Base-by-base conservation (phyloP, 805 yeast genomes). In the Candida nanaspora region DNA sequence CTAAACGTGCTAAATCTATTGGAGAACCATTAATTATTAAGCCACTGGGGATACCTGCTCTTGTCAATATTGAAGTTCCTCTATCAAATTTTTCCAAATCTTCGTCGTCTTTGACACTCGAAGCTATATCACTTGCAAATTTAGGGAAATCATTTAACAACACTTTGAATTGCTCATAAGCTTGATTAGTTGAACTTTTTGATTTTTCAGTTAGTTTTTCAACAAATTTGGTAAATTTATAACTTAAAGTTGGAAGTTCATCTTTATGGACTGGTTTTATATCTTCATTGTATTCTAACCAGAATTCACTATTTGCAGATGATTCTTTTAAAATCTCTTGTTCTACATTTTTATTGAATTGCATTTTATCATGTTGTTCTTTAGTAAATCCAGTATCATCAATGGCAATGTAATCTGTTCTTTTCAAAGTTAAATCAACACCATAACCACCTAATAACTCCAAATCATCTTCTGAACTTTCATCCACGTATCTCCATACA, bases 11-110 rank as follows among this genome's bases (percentile, higher is more conserved):
- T 1, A 65, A 65, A n/a, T 74, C 61, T 1, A 80, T 56, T 1
- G 79, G 67, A 0, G 82, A 74, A 1, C 95, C 95, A 57, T 88
- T 86, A 16, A 87, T 50, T 46, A 76, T 82, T 2, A 89, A 43
- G 1, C 83, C 84, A 26, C 64, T 53, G 1, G 53, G 52, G 21
- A 57, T 56, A 22, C 48, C 48, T 3, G 65, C 66, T 6, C 47
- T 49, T 2, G 41, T 33, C 22, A 55, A 34, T 6, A 48, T 50
- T 2, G 36, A 40, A 23, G 57, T 53, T 1, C 46, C 46, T 9
- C 49, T 50, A n/a, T 39, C 28, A 14, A 19, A 11, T 16, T 35
- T 8, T 15, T 18, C 16, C 13, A 18, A 26, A 10, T 41, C 45
- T 1, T 42, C 41, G 1, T 39, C 37, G 4, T 49, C 42, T 21